Conservation (phyloP, 2,329 filamentous ascomycete species). For the Xylariales sp. region DNA sequence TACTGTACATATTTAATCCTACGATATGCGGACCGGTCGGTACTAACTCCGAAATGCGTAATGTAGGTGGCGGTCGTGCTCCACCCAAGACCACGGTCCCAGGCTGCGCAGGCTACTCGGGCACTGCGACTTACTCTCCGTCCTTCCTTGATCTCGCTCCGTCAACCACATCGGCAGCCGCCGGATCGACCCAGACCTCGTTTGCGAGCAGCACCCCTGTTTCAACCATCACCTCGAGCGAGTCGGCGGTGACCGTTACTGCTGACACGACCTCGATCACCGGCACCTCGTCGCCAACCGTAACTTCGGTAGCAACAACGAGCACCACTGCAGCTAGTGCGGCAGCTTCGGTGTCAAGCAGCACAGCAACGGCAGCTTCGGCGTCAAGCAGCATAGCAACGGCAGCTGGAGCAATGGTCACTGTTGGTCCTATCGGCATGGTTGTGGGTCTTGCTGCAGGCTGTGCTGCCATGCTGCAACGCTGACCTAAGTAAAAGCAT, state of each 20-base stretch:
- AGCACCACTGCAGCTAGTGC: not conserved
- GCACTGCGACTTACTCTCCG: conserved; percentile 50
- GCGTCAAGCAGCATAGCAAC: conserved; percentile 1
- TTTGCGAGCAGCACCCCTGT: not conserved
- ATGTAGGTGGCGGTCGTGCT: conserved; percentile 52
- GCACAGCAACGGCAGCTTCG: not conserved
- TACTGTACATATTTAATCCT: too few species aligned
- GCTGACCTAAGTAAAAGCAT: too few species aligned
- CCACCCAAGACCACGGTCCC: conserved; percentile 60
- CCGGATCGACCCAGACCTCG: not conserved
- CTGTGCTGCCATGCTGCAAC: conserved; percentile 1
- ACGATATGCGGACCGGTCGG: too few species aligned
- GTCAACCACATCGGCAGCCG: not conserved
- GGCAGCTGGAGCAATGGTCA: conserved; percentile 1
- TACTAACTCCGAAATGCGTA: too few species aligned
- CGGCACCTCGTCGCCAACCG: conserved; percentile 3
- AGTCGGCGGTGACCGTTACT: not conserved
- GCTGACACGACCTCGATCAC: conserved; percentile 1
- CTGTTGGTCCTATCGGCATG: conserved; percentile 5
- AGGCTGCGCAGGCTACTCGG: conserved; percentile 52
- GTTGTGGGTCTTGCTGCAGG: conserved; percentile 1
- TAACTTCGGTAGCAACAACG: not conserved
- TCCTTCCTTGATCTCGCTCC: conserved; percentile 37
- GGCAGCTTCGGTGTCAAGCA: conserved; percentile 1
- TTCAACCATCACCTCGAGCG: too few species aligned